Evolutionary conservation across 768 basidiomycete genomes (phyloP), one percentile per base, ranked within the genome.

Genomic region (Tylopilus balloui): DNA sequence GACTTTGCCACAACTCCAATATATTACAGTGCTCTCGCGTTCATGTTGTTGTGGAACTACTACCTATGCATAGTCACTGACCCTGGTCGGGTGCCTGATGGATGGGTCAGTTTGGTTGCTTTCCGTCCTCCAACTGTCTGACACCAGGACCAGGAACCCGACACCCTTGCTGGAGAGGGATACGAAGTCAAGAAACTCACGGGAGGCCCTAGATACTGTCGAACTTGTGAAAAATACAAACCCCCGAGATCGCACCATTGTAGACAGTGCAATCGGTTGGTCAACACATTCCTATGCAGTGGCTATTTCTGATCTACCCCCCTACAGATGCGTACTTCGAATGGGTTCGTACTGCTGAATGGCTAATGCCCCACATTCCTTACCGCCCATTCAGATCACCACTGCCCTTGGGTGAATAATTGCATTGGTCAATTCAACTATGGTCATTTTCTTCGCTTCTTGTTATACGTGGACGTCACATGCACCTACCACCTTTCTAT

Each of bases 401-500:
- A 92, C 61, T 92, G 90, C 64, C 91, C 90, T 7, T 94, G 90
- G 92, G 81, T 92, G 27, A 86, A 92, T 66, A 97, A 93, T 58
- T 95, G 94, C 61, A 87, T 99, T 54, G 96, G 96, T 1, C 86
- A 92, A 65, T 81, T 76, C 70, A 99, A 97, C 66, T 84, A 96
- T 55, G 87, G 86, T 1, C 78, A 89, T 68, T 92, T 92, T 58
- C 72, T 96, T 44, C 87, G 93, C 17, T 98, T 97, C 71, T 78
- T 97, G 1, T 87, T 94, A 69, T 95, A 78, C 57, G 93, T 97
- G 45, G 91, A 96, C 63, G 15, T 92, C n/a, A 82, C 93, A 3
- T 95, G 92, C 61, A 74, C 76, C 17, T 96, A 92, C 60, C 94
- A 99, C 60, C 61, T 93, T 38, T 71, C 65, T n/a, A 92, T 98